A percentile compares a stretch with the other conserved stretches of the same genome.
phyloP scores from a whole-genome alignment of 177 flowering plant species.

The Vitis hybrid region DNA sequence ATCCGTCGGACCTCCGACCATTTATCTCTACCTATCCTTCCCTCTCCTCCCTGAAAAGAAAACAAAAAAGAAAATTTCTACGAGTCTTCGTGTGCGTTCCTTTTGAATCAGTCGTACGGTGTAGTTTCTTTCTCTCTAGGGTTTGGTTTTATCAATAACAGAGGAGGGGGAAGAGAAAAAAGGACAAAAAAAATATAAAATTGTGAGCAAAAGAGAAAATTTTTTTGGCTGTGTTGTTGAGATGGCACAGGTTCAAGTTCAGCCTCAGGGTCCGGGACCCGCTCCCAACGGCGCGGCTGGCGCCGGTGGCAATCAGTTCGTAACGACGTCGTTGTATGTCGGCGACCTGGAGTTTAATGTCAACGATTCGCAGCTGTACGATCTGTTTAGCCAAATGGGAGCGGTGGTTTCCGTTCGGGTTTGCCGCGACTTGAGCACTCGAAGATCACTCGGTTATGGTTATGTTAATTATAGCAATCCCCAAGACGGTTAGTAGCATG shows the following conservation, averaged over 20 bases:
- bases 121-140: conserved; percentile 6
- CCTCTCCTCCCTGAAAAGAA: conserved; percentile 18
- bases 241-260: conserved; percentile 42
- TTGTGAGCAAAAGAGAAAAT: conserved; percentile 6
- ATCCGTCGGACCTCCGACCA: conserved; percentile 22
- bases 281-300: conserved; percentile 19
- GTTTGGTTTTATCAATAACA: conserved; percentile 19
- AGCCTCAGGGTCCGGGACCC: conserved; percentile 14
- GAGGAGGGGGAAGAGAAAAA: conserved; percentile 47
- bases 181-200: conserved; percentile 16
- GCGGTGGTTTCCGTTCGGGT: conserved; percentile 40
- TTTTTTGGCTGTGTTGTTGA: conserved; percentile 1
- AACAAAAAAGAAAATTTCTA: conserved; percentile 9
- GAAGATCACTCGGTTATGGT: conserved; percentile 61
- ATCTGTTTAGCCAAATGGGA: conserved; percentile 35
- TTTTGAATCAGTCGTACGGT: background rate
- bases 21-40: conserved; percentile 19
- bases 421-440: conserved; percentile 32
- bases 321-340: conserved; percentile 42
- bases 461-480: conserved; percentile 47
- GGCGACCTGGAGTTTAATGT: conserved; percentile 42
- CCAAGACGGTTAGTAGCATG: conserved; percentile 44
- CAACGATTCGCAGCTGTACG: conserved; percentile 43
- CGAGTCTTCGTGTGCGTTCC: background rate
- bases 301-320: conserved; percentile 26